phyloP scores from a whole-genome alignment of 2,329 filamentous ascomycete genomes.

The Nemania sp. region DNA sequence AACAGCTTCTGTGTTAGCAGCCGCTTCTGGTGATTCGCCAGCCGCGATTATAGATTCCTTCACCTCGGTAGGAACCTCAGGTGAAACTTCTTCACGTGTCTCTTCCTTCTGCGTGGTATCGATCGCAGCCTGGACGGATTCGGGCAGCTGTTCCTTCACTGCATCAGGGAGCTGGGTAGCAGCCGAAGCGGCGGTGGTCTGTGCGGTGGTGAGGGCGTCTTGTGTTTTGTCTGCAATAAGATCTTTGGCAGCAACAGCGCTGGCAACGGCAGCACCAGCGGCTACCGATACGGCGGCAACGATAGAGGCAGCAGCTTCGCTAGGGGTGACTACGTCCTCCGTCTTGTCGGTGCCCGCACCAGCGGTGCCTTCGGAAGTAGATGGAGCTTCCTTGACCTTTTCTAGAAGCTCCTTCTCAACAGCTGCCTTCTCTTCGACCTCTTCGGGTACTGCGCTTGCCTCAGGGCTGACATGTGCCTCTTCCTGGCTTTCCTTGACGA shows the following conservation, averaged over 20 bases:
- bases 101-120: conserved; percentile 49
- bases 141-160: conserved; percentile 57
- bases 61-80: conserved; percentile 59
- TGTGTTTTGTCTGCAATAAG: conserved; percentile 47
- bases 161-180: conserved; percentile 57
- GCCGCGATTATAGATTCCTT: conserved; percentile 63
- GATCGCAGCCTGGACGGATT: conserved; percentile 54
- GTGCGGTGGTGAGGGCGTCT: conserved; percentile 43
- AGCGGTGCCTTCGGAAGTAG: conserved; percentile 60
- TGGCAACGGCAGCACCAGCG: conserved; percentile 42
- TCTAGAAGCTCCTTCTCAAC: conserved; percentile 72
- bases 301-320: conserved; percentile 48
- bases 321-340: conserved; percentile 49
- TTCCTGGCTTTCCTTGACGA: conserved; percentile 74
- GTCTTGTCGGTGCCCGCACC: conserved; percentile 58
- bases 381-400: conserved; percentile 65
- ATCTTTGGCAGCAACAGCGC: conserved; percentile 47
- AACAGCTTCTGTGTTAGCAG: conserved; percentile 69
- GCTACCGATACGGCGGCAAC: conserved; percentile 50
- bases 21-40: conserved; percentile 70
- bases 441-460: conserved; percentile 66
- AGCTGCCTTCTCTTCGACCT: conserved; percentile 71
- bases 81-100: conserved; percentile 50
- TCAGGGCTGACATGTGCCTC: conserved; percentile 68
- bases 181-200: conserved; percentile 34